phyloP scores from a whole-genome alignment of 2,329 filamentous ascomycete genomes.

The Seiridium cupressi region DNA sequence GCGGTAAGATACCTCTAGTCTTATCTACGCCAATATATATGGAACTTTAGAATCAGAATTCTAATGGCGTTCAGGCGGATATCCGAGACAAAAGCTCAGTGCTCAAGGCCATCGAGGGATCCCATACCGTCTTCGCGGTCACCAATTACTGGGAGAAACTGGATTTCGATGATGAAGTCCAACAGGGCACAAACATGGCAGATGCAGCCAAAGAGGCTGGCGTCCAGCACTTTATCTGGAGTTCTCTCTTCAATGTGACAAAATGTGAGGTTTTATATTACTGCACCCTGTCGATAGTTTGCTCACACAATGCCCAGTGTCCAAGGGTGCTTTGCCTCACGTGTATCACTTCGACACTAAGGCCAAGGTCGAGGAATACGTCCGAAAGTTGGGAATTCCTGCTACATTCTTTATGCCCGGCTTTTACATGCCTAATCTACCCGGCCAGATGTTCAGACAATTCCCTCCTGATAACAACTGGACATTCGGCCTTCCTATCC shows the following conservation, averaged over 20 bases:
- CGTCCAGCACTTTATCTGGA: conserved; percentile 43
- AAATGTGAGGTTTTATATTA: conserved; percentile 27
- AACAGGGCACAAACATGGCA: conserved; percentile 46
- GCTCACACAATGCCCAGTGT: conserved; percentile 23
- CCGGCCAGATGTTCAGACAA: conserved; percentile 21
- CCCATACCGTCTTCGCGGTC: conserved; percentile 47
- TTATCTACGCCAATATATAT: too few relatives aligned
- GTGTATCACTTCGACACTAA: conserved; percentile 34
- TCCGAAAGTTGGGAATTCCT: conserved; percentile 32
- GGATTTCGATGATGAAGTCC: conserved; percentile 35
- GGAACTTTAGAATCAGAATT: too few relatives aligned
- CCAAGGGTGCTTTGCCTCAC: conserved; percentile 35
- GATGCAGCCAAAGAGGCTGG: conserved; percentile 42
- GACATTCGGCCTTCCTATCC: conserved; percentile 25
- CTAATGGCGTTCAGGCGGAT: conserved; percentile 36
- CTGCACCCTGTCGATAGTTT: not conserved
- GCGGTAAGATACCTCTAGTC: conserved; percentile 23
- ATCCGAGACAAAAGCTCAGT: conserved; percentile 44
- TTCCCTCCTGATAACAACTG: conserved; percentile 25
- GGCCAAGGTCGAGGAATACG: conserved; percentile 1
- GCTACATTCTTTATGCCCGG: conserved; percentile 48
- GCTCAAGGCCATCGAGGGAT: conserved; percentile 39
- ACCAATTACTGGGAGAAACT: conserved; percentile 50
- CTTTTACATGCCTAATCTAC: conserved; percentile 50
- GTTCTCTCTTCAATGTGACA: conserved; percentile 37